Conservation (phyloP, 352 stramenopile genomes). For the Globisporangium perplexum region DNA sequence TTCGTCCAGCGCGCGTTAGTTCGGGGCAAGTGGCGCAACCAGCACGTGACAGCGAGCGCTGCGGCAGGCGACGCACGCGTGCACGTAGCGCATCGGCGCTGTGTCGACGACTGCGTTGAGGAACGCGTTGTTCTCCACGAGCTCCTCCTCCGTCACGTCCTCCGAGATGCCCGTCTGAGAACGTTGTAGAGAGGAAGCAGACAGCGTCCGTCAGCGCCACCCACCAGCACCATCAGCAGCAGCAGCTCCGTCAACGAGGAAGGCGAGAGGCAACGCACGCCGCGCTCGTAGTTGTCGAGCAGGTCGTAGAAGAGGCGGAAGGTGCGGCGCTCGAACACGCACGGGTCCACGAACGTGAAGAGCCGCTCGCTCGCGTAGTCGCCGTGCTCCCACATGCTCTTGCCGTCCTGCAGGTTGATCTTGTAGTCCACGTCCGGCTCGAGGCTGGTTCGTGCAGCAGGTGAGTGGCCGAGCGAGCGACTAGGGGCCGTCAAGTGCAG, state of each 20-base stretch:
- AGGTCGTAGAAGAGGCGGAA: conserved; percentile 89
- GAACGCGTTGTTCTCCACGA: conserved; percentile 89
- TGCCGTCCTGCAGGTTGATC: conserved; percentile 92
- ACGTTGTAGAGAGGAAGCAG: too few relatives aligned
- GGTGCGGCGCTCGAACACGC: conserved; percentile 87
- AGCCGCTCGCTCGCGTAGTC: conserved; percentile 87
- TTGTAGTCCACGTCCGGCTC: conserved; percentile 87
- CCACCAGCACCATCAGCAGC: not conserved
- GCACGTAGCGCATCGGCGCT: conserved; percentile 91
- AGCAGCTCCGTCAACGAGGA: not conserved
- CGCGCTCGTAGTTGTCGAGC: conserved; percentile 87
- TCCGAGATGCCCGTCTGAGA: conserved; percentile 81
- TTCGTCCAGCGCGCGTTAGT: not conserved
- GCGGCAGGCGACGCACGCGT: conserved; percentile 53
- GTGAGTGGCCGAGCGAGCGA: too few relatives aligned
- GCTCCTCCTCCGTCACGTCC: conserved; percentile 79
- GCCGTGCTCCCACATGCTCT: conserved; percentile 84
- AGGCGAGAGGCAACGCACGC: conserved; percentile 24
- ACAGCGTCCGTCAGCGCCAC: not conserved
- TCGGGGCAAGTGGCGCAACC: not conserved
- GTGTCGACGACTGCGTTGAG: conserved; percentile 91
- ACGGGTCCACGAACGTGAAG: conserved; percentile 87
- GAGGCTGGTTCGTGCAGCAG: conserved; percentile 29
- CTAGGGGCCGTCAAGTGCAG: too few relatives aligned
- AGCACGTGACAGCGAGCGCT: not conserved